Conservation (phyloP, 1,284 basidiomycete species). For the Microbotryomycetes sp. region DNA sequence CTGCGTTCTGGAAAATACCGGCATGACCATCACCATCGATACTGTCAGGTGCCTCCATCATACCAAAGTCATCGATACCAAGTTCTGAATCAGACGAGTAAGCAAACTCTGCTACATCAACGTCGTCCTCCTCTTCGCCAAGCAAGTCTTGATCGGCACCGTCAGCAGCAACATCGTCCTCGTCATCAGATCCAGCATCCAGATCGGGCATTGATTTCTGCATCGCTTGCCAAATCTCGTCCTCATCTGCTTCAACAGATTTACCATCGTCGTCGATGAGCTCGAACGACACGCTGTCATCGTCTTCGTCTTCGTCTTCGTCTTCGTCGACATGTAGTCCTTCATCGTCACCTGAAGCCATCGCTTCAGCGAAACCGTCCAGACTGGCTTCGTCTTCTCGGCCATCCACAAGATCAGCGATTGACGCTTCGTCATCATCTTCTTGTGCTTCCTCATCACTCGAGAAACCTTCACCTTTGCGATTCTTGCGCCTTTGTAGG, state of each 20-base stretch:
- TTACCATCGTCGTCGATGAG: slow-evolving; percentile 26
- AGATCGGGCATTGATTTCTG: slow-evolving; percentile 45
- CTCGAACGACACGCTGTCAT: slow-evolving; percentile 26
- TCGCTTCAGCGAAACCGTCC: slow-evolving; percentile 30
- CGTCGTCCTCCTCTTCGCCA: slow-evolving; percentile 31
- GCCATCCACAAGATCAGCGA: slow-evolving; percentile 32
- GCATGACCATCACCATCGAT: neutral
- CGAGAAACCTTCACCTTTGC: slow-evolving; percentile 45
- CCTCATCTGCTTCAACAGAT: slow-evolving; percentile 37
- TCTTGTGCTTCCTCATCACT: slow-evolving; percentile 39
- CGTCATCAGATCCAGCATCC: slow-evolving; percentile 33
- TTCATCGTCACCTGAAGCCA: slow-evolving; percentile 8
- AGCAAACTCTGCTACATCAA: slow-evolving; percentile 32
- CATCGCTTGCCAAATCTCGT: slow-evolving; percentile 47
- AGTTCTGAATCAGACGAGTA: slow-evolving; percentile 13
- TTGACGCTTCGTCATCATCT: slow-evolving; percentile 37
- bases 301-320: slow-evolving; percentile 21
- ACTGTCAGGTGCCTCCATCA: neutral
- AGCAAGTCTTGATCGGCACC: slow-evolving; percentile 61
- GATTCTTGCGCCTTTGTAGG: slow-evolving; percentile 21
- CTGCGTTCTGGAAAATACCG: neutral
- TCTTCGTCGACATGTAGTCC: slow-evolving; percentile 3
- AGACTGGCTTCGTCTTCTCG: slow-evolving; percentile 43
- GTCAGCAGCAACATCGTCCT: slow-evolving; percentile 49
- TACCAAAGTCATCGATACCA: neutral